Percentiles rank a stretch among this genome's conserved stretches.
Conservation (phyloP, 1,139 yeast genomes). For the Candida sanyaensis region DNA sequence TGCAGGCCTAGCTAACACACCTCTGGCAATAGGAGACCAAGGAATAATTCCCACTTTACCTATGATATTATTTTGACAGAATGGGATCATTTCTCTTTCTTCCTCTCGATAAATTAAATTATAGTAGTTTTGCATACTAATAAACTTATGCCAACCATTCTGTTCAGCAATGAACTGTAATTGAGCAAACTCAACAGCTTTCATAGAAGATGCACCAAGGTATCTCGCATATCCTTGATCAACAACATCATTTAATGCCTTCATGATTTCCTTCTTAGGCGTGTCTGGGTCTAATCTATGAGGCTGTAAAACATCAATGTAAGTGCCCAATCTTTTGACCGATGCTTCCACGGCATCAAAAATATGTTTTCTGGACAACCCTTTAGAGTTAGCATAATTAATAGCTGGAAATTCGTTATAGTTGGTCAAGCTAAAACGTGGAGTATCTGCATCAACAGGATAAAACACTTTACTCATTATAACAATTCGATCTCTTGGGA, state of each 20-base stretch:
- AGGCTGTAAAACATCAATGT: conserved; percentile 30
- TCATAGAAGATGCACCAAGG: conserved; percentile 20
- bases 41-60: conserved; percentile 53
- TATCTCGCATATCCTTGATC: conserved; percentile 51
- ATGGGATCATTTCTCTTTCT: conserved; percentile 60
- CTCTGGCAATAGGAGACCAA: conserved; percentile 54
- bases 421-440: conserved; percentile 23
- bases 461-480: conserved; percentile 44
- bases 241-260: conserved; percentile 53
- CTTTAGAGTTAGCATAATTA: conserved; percentile 20
- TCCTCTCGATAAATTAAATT: conserved; percentile 60
- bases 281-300: conserved; percentile 46
- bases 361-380: conserved; percentile 52
- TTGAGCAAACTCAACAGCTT: conserved; percentile 5
- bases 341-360: conserved; percentile 51
- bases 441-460: conserved; percentile 22
- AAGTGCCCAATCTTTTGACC: conserved; percentile 53
- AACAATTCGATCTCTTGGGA: conserved; percentile 25
- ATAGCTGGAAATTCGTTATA: conserved; percentile 9
- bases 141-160: conserved; percentile 54
- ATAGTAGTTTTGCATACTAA: conserved; percentile 61
- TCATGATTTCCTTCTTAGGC: conserved; percentile 54
- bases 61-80: conserved; percentile 28
- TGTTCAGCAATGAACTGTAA: conserved; percentile 47
- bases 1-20: conserved; percentile 45